Base-by-base conservation (phyloP, 2,329 filamentous ascomycete genomes). In the Fusarium longipes region DNA sequence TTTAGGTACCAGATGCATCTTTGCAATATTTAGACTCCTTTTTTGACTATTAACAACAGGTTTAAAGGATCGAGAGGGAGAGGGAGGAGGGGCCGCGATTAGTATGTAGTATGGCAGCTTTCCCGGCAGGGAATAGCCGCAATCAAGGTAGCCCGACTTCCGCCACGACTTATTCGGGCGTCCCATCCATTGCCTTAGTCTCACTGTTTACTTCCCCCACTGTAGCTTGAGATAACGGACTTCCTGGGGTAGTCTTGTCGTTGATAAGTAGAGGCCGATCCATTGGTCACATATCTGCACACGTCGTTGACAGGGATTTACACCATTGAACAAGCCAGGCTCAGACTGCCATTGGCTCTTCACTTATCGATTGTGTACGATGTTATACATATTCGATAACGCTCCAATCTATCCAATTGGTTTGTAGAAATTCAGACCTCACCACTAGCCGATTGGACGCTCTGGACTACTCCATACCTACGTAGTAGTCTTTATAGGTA, bases 1-100 rank as follows among this genome's bases (percentile, higher is more conserved):
- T 72, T 80, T 83, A 11, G 82, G 82, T 55, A 83, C 76, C 60
- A 84, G 77, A 79, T 82, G 81, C 82, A 84, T 84, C 51, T 71
- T 65, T 54, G 47, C 45, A 63, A 68, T 36, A 50, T 35, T 47
- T 50, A 24, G 38, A 45, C 48, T 5, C 27, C 45, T 27, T 18
- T 48, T 27, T 48, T 12, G 33, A 40, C 8, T 40, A 38, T 33
- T n/a, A 38, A 38, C 18, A 27, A 60, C 24, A 32, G 33, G 32
- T 36, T 18, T 33, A 50, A 39, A 33, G 50, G 36, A 53, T 44
- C 22, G 17, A 47, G 44, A 18, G 32, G 20, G 45, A 58, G 43
- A 27, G 33, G 32, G 38, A 43, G 14, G 47, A 48, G 63, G 49
- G 44, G 42, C 36, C 33, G 29, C 27, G 45, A 44, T 43, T 63